phyloP scores from a whole-genome alignment of 441 rosid species.

The Sinapis alba region DNA sequence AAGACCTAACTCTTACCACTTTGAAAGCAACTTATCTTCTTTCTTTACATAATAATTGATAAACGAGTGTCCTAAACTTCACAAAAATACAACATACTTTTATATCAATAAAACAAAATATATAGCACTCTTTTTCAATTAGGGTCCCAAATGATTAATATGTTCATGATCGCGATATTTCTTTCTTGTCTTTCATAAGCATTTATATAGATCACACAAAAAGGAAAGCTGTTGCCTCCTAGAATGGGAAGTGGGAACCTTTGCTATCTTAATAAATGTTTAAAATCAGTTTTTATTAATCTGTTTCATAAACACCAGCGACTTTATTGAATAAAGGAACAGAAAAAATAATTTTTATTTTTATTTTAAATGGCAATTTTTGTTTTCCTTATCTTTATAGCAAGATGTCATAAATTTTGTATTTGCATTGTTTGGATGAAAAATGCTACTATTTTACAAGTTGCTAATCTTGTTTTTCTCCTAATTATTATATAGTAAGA shows the following conservation, averaged over 20 bases:
- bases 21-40: constrained; percentile 37
- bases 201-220: constrained; percentile 36
- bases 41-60: constrained; percentile 6
- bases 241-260: constrained; percentile 34
- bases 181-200: constrained; percentile 28
- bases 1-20: constrained; percentile 38
- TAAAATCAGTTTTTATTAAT: neutral
- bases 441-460: neutral
- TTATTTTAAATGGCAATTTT: neutral
- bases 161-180: constrained; percentile 27
- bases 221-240: constrained; percentile 37
- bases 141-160: constrained; percentile 40
- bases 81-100: constrained; percentile 23
- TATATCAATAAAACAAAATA: constrained; percentile 18
- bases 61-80: constrained; percentile 31
- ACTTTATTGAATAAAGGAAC: constrained; percentile 2
- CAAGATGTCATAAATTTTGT: neutral
- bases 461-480: neutral
- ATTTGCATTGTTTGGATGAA: neutral
- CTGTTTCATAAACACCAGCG: constrained; percentile 21
- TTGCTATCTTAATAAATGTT: constrained; percentile 29
- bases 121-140: constrained; percentile 16
- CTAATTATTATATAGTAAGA: neutral
- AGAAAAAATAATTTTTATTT: neutral
- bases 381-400: neutral